phyloP scores from a whole-genome alignment of 805 yeast genomes.

The Sugiyamaella americana region DNA sequence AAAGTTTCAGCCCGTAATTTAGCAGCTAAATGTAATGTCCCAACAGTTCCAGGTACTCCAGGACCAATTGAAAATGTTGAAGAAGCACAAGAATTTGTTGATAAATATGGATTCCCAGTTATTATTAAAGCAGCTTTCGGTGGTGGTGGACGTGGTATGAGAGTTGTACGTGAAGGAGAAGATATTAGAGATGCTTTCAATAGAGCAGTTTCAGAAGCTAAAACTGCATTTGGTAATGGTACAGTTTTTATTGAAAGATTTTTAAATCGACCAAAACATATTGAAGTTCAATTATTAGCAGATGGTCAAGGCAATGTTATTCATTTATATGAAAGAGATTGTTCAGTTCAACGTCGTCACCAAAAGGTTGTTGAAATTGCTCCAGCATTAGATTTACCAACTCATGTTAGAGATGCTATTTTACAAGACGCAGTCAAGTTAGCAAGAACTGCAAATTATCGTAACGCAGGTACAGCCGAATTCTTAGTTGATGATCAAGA shows the following conservation, averaged over 20 bases:
- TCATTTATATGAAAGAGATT: constrained; percentile 94
- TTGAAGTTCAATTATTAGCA: constrained; percentile 93
- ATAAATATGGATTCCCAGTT: constrained; percentile 86
- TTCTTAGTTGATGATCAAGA: constrained; percentile 88
- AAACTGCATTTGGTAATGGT: constrained; percentile 95
- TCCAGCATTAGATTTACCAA: constrained; percentile 88
- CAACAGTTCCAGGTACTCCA: constrained; percentile 96
- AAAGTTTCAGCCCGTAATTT: constrained; percentile 89
- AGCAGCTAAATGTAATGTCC: constrained; percentile 77
- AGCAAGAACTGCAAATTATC: constrained; percentile 81
- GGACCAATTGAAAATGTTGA: constrained; percentile 83
- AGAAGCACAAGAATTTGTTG: constrained; percentile 77
- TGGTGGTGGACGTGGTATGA: constrained; percentile 99
- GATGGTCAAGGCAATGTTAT: constrained; percentile 92
- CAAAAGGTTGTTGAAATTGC: constrained; percentile 99
- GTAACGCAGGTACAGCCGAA: constrained; percentile 98
- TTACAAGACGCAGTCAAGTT: constrained; percentile 90
- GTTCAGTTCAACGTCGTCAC: constrained; percentile 99
- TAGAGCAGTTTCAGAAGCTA: constrained; percentile 92
- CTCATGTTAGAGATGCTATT: constrained; percentile 81
- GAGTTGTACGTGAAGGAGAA: constrained; percentile 97
- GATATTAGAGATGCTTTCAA: constrained; percentile 83
- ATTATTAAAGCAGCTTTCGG: constrained; percentile 98
- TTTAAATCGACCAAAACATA: constrained; percentile 92
- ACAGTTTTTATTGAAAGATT: constrained; percentile 97